Percentiles rank a stretch among this genome's conserved stretches.
These are phyloP conservation scores for Flammula alnicola DNA, from an alignment of 1,284 basidiomycete species.

Conservation along the genomic window DNA sequence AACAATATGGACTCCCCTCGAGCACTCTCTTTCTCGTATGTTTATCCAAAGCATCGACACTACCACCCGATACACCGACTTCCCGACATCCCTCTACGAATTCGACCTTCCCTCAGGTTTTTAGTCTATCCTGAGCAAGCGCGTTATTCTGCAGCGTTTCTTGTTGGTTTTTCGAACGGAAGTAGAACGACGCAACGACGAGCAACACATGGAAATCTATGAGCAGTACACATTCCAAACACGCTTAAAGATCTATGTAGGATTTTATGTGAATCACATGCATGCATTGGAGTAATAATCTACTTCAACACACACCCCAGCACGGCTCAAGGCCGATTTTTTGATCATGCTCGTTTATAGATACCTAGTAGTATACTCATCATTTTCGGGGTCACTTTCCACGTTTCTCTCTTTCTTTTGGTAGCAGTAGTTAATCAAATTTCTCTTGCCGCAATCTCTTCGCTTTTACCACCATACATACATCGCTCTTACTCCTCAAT, in stretches of 20 bases:
- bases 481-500: slow-evolving; percentile 14
- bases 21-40: slow-evolving; percentile 9
- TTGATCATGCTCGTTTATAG: slow-evolving; percentile 15
- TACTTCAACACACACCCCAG: not conserved
- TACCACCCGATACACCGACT: not conserved
- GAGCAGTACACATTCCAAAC: slow-evolving; percentile 17
- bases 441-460: slow-evolving; percentile 2
- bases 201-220: slow-evolving; percentile 11
- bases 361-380: slow-evolving; percentile 16
- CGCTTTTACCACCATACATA: slow-evolving; percentile 4
- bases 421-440: slow-evolving; percentile 7
- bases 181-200: slow-evolving; percentile 5
- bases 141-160: slow-evolving; percentile 2
- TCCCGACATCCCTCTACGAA: slow-evolving; percentile 1
- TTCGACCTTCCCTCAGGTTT: slow-evolving; percentile 18
- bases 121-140: slow-evolving; percentile 21
- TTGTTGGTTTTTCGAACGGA: slow-evolving; percentile 7
- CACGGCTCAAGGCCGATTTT: slow-evolving; percentile 31
- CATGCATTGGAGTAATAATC: not conserved
- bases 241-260: slow-evolving; percentile 31
- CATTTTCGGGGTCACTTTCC: slow-evolving; percentile 16
- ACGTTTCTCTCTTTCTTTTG: slow-evolving; percentile 14
- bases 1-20: slow-evolving; percentile 19
- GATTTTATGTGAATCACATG: slow-evolving; percentile 25
- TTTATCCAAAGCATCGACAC: slow-evolving; percentile 1